phyloP scores from a whole-genome alignment of 345 rosid species.

The Moringa oleifera region DNA sequence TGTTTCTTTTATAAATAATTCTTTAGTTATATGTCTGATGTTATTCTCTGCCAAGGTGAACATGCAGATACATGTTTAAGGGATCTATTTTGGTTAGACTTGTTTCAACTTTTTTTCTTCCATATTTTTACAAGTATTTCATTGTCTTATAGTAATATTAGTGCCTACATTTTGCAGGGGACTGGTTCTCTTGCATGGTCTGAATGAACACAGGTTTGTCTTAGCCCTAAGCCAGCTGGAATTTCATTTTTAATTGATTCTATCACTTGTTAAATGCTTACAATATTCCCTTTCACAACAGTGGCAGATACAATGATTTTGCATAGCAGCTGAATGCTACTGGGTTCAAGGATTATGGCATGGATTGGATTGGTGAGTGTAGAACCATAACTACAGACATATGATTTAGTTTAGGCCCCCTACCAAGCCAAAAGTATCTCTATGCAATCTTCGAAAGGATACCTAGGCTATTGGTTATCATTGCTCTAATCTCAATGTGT shows the following conservation, averaged over 20 bases:
- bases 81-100: not conserved
- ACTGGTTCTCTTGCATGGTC: constrained; percentile 71
- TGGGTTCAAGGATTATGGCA: constrained; percentile 84
- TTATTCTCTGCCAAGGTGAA: too few species aligned
- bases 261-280: not conserved
- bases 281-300: constrained; percentile 17
- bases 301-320: constrained; percentile 81
- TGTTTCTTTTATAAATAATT: too few species aligned
- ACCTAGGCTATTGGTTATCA: too few species aligned
- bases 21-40: too few species aligned
- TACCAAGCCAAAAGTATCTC: too few species aligned
- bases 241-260: not conserved
- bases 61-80: too few species aligned
- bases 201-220: constrained; percentile 88
- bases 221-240: not conserved
- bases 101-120: too few species aligned
- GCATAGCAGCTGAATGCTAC: constrained; percentile 76
- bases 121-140: not conserved
- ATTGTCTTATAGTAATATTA: too few species aligned
- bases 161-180: constrained; percentile 50
- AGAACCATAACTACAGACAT: not conserved
- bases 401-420: not conserved
- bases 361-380: constrained; percentile 91
- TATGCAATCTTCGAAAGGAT: too few species aligned
- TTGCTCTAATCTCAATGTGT: too few species aligned